Evolutionary conservation across 805 yeast species (phyloP).

Genomic region (Vanderwaltozyma polyspora): DNA sequence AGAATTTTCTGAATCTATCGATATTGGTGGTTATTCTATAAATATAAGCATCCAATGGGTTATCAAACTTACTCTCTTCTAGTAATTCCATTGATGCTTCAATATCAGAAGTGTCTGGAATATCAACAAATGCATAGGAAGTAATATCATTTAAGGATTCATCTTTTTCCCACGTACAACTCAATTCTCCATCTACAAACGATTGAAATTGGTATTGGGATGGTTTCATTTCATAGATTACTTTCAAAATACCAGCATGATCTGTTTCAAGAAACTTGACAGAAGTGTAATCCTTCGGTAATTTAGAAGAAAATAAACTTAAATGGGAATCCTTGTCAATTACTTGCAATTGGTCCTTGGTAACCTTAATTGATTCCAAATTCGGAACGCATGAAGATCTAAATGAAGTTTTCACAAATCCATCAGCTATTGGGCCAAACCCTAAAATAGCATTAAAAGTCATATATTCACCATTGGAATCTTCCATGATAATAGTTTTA

Average conservation of each 20-base stretch:
- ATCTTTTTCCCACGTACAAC: slow-evolving; percentile 33
- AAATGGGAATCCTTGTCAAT: slow-evolving; percentile 11
- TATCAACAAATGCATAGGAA: slow-evolving; percentile 22
- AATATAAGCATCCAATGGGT: slow-evolving; percentile 17
- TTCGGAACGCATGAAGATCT: slow-evolving; percentile 12
- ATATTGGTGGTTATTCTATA: slow-evolving; percentile 18
- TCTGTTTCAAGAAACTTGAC: slow-evolving; percentile 14
- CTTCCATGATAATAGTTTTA: slow-evolving; percentile 7
- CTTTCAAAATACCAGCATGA: slow-evolving; percentile 6
- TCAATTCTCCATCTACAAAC: slow-evolving; percentile 14
- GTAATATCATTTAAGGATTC: slow-evolving; percentile 31
- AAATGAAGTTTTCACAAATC: slow-evolving; percentile 2
- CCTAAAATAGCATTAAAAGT: slow-evolving; percentile 6
- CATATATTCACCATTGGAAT: slow-evolving; percentile 1
- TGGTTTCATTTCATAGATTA: slow-evolving; percentile 8
- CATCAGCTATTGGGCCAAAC: background rate
- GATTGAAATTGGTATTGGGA: slow-evolving; percentile 11
- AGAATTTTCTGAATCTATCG: slow-evolving; percentile 10
- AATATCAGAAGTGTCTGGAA: slow-evolving; percentile 10
- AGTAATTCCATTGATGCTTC: slow-evolving; percentile 12
- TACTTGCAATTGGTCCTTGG: slow-evolving; percentile 8
- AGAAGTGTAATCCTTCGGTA: slow-evolving; percentile 9
- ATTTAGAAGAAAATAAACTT: slow-evolving; percentile 7
- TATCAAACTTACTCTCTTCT: slow-evolving; percentile 8
- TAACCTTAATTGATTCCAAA: slow-evolving; percentile 3